Percentiles rank a stretch among this genome's conserved stretches.
Evolutionary conservation across 805 yeast species (phyloP).

Genomic region (Suhomyces canberraensis): DNA sequence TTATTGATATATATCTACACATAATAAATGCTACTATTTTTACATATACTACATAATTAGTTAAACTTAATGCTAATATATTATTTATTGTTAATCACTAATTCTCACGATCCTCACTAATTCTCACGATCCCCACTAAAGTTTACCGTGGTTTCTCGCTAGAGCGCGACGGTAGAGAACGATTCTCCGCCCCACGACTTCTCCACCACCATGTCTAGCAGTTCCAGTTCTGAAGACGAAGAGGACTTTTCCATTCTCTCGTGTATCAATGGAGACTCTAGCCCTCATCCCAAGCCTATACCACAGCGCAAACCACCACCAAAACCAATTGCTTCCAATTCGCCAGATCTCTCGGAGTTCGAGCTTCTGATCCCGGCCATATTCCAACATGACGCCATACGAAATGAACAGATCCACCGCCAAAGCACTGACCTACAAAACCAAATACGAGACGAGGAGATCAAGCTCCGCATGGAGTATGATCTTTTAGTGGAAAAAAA

Average conservation of each 20-base stretch:
- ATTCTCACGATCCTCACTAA: too few species aligned
- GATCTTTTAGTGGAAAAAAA: slow-evolving; percentile 12
- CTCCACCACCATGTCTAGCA: not conserved
- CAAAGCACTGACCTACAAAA: slow-evolving; percentile 18
- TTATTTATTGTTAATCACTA: too few species aligned
- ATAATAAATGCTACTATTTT: too few species aligned
- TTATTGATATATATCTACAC: too few species aligned
- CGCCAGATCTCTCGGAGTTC: slow-evolving; percentile 10
- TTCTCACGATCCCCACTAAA: too few species aligned
- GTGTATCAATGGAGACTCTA: not conserved
- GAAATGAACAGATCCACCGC: slow-evolving; percentile 21
- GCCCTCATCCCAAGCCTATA: not conserved
- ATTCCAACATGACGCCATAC: slow-evolving; percentile 26
- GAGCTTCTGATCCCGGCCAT: slow-evolving; percentile 25
- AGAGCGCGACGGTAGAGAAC: too few species aligned
- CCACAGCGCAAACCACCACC: not conserved
- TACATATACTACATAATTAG: too few species aligned
- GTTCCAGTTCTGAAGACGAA: slow-evolving; percentile 4
- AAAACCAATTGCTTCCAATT: not conserved
- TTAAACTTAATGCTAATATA: too few species aligned
- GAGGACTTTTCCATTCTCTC: slow-evolving; percentile 3
- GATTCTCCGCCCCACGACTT: too few species aligned
- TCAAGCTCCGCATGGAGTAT: slow-evolving; percentile 13
- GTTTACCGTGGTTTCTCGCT: too few species aligned
- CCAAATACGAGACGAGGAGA: slow-evolving; percentile 17